phyloP scores from a whole-genome alignment of 2,329 filamentous ascomycete genomes.

The Helminthosporium solani region DNA sequence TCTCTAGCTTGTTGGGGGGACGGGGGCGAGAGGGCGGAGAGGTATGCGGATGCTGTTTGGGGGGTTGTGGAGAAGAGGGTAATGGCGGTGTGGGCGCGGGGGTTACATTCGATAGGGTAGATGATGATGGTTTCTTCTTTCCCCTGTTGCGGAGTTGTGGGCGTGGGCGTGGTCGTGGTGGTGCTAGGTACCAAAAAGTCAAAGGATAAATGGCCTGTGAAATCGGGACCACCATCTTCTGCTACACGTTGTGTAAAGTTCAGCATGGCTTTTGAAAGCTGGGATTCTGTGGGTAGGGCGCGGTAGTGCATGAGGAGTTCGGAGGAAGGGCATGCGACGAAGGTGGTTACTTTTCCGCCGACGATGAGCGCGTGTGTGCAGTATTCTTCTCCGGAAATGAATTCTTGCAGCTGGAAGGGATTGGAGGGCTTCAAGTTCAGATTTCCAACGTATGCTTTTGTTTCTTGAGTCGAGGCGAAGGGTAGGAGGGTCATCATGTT shows the following conservation, averaged over 20 bases:
- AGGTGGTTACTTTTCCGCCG: constrained; percentile 63
- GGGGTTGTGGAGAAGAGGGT: constrained; percentile 55
- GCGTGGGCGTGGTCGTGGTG: no score
- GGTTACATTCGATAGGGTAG: constrained; percentile 72
- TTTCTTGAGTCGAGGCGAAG: constrained; percentile 53
- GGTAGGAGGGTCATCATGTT: constrained; percentile 66
- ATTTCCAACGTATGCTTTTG: constrained; percentile 54
- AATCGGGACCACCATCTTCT: constrained; percentile 46
- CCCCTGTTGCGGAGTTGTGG: no score
- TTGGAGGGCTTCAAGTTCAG: constrained; percentile 56
- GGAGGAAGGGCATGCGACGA: constrained; percentile 65
- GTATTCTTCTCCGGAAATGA: constrained; percentile 63
- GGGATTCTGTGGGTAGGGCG: constrained; percentile 56
- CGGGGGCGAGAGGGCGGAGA: constrained; percentile 24
- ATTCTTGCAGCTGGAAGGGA: constrained; percentile 71
- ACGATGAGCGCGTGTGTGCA: constrained; percentile 71
- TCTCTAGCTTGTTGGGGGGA: constrained; percentile 5
- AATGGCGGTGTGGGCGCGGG: constrained; percentile 67
- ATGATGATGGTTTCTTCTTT: no score
- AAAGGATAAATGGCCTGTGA: constrained; percentile 73
- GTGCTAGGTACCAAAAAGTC: constrained; percentile 63
- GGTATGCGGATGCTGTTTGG: constrained; percentile 31
- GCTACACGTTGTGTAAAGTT: constrained; percentile 64
- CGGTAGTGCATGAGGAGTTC: constrained; percentile 67
- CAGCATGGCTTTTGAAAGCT: constrained; percentile 61